Percentiles rank a stretch among this genome's conserved stretches.
Evolutionary conservation across 805 yeast genomes (phyloP).

Genomic region (Kuraishia molischiana): DNA sequence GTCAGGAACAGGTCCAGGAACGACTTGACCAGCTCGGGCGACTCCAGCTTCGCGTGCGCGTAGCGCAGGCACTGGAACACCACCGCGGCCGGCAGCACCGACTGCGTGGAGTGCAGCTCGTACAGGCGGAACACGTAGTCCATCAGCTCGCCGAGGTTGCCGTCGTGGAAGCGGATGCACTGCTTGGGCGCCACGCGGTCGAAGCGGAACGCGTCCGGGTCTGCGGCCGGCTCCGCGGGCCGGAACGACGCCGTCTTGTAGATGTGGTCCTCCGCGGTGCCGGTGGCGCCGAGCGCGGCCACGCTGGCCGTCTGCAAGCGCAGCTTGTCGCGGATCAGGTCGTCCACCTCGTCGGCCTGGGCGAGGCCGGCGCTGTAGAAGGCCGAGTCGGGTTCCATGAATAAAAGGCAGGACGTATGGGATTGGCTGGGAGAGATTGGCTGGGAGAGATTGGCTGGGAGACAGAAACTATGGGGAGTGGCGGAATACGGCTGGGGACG

Average conservation of each 20-base stretch:
- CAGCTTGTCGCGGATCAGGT: slow-evolving; percentile 17
- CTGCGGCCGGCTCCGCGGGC: slow-evolving; percentile 23
- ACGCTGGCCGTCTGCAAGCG: slow-evolving; percentile 27
- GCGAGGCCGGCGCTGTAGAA: slow-evolving; percentile 10
- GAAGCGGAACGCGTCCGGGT: slow-evolving; percentile 40
- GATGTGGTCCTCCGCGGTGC: slow-evolving; percentile 9
- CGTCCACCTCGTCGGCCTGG: slow-evolving; percentile 18
- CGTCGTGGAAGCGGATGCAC: slow-evolving; percentile 51
- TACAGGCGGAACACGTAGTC: slow-evolving; percentile 38
- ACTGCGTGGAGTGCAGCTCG: slow-evolving; percentile 33
- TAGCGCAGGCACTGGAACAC: slow-evolving; percentile 64
- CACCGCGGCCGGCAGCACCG: slow-evolving; percentile 59
- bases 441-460: too few relatives aligned
- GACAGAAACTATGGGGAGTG: too few relatives aligned
- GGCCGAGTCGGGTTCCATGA: too few relatives aligned
- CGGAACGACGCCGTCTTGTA: slow-evolving; percentile 16
- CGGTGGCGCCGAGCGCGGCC: slow-evolving; percentile 10
- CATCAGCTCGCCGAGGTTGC: slow-evolving; percentile 38
- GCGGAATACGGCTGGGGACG: too few relatives aligned
- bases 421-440: too few relatives aligned
- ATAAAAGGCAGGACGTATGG: too few relatives aligned
- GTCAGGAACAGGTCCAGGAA: slow-evolving; percentile 52
- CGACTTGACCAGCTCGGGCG: slow-evolving; percentile 44
- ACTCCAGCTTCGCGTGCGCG: slow-evolving; percentile 48
- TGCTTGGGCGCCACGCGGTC: slow-evolving; percentile 45